Conservation (phyloP, 2,329 filamentous ascomycete genomes). For the Sarocladium strictum region DNA sequence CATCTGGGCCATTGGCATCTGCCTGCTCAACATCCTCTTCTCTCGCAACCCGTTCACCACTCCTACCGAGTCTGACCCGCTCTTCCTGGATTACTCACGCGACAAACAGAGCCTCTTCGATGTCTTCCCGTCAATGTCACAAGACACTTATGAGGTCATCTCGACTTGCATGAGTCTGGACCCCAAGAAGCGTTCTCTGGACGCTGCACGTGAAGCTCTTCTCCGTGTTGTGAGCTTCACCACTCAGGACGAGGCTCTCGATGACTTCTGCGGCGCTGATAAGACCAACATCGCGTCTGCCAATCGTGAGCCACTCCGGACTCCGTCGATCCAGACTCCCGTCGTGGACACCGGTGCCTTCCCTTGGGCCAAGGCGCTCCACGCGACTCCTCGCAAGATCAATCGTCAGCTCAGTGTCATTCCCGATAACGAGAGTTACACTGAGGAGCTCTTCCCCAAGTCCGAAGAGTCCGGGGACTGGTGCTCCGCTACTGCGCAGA, state of each 20-base stretch:
- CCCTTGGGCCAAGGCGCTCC: conserved; percentile 89
- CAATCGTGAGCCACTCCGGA: conserved; percentile 91
- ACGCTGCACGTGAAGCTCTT: conserved; percentile 71
- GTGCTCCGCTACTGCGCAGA: conserved; percentile 69
- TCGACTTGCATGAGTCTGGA: conserved; percentile 87
- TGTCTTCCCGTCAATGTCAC: conserved; percentile 96
- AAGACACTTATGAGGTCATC: conserved; percentile 94
- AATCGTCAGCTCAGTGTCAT: conserved; percentile 83
- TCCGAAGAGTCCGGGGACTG: conserved; percentile 70
- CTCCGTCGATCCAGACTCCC: conserved; percentile 88
- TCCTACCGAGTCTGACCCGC: conserved; percentile 80
- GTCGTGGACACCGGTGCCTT: conserved; percentile 76
- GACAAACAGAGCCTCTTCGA: conserved; percentile 97
- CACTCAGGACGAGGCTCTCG: conserved; percentile 81
- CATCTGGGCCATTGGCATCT: conserved; percentile 96
- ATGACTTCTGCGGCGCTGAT: conserved; percentile 88
- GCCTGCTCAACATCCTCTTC: conserved; percentile 92
- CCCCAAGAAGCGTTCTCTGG: conserved; percentile 78
- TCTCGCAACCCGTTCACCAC: conserved; percentile 93
- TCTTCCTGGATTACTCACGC: conserved; percentile 88
- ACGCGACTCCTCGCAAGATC: conserved; percentile 64
- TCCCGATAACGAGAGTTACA: conserved; percentile 71
- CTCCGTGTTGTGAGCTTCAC: conserved; percentile 83
- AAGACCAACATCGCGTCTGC: conserved; percentile 72
- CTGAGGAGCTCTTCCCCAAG: conserved; percentile 78